phyloP scores from a whole-genome alignment of 1,139 yeast species.

The Scheffersomyces illinoinensis region DNA sequence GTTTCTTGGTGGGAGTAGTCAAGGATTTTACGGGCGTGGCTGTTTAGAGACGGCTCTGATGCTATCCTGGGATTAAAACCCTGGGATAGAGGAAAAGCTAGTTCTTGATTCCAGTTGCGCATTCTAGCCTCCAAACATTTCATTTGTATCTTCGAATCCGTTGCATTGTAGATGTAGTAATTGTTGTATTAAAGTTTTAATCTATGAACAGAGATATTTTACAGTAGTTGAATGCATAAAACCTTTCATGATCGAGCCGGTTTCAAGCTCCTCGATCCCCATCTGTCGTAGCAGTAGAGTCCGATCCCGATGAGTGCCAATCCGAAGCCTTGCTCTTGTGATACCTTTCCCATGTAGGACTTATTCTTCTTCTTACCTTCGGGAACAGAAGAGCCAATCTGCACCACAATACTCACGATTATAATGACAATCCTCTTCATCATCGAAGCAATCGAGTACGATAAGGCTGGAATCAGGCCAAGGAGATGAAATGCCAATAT shows the following conservation, averaged over 20 bases:
- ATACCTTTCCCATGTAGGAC: constrained; percentile 30
- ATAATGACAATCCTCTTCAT: constrained; percentile 43
- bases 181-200: background rate
- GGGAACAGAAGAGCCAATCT: constrained; percentile 18
- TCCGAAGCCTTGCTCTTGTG: constrained; percentile 32
- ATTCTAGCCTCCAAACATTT: constrained; percentile 50
- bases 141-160: background rate
- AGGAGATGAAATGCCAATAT: constrained; percentile 37
- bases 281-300: constrained; percentile 39
- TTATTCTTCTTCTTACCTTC: constrained; percentile 6
- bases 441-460: constrained; percentile 46
- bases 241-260: constrained; percentile 1
- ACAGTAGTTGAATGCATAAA: background rate
- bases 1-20: constrained; percentile 32
- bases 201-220: background rate
- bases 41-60: constrained; percentile 13
- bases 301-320: constrained; percentile 33
- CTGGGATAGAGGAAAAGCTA: constrained; percentile 7
- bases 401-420: constrained; percentile 32
- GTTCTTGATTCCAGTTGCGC: constrained; percentile 33
- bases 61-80: constrained; percentile 8
- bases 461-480: constrained; percentile 41
- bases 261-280: constrained; percentile 35
- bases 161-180: background rate
- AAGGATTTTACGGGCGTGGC: constrained; percentile 46